Base-by-base conservation (phyloP, 2,329 filamentous ascomycete species). In the Fusarium sp. region DNA sequence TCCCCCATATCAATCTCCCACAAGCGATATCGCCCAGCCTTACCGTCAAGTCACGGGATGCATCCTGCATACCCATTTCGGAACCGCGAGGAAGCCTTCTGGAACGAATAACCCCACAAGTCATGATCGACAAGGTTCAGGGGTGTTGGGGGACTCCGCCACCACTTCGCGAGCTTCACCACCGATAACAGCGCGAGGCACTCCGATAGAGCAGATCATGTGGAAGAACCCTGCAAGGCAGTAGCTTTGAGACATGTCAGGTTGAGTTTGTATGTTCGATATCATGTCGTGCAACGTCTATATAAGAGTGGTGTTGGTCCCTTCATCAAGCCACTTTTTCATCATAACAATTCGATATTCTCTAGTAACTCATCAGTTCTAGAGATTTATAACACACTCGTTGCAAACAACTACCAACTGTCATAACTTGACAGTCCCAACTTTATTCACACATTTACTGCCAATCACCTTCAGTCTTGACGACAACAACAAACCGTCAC, bases 21-120 rank as follows among this genome's bases (percentile, higher is more conserved):
- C 14, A 22, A 42, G 18, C 37, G 22, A 22, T 48, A 32, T 42
- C 13, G 32, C 57, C 46, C 18, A 46, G 44, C 24, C 27, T 45
- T 45, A 18, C n/a, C n/a, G 10, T 24, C 16, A 24, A 18, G 44
- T 71, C 68, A 70, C 45, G 55, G 22, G 67, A 70, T 37, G 22
- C 51, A 52, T 37, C 34, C 45, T 56, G 45, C 44, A 49, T 66
- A 32, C 61, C 44, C 20, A 16, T 52, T 54, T n/a, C 7, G 52
- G 65, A 42, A 52, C n/a, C 34, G 34, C 18, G 10, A 20, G 46
- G 63, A 70, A 71, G 8, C 10, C 44, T 70, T 70, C 68, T 53
- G 16, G 67, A 70, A 70, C 10, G 34, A 20, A n/a, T 16, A 18
- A 22, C 54, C 29, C 61, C 20, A 47, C 24, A 25, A 37, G 16